Conservation (phyloP, 1,284 basidiomycete species). For the Leucoagaricus sp. region DNA sequence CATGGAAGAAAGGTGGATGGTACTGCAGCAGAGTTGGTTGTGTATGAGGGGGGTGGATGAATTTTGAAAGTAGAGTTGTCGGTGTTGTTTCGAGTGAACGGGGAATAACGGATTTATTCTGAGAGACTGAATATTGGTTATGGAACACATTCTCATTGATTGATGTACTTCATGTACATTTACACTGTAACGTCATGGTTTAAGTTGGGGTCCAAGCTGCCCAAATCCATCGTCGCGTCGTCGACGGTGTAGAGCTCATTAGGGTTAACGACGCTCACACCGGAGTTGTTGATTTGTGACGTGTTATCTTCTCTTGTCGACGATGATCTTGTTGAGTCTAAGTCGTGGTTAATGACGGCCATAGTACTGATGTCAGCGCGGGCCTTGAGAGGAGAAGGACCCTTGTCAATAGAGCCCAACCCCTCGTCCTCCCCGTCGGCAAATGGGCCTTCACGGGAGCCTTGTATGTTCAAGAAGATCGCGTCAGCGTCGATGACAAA, state of each 20-base stretch:
- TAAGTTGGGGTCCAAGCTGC: slow-evolving; percentile 60
- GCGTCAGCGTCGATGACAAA: slow-evolving; percentile 35
- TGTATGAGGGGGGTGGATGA: slow-evolving; percentile 52
- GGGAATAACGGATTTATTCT: slow-evolving; percentile 28
- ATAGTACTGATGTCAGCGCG: background rate
- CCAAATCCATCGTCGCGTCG: slow-evolving; percentile 41
- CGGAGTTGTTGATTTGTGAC: slow-evolving; percentile 9
- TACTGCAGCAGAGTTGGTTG: slow-evolving; percentile 52
- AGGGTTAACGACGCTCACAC: slow-evolving; percentile 2
- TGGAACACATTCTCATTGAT: too few relatives aligned
- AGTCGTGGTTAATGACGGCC: background rate
- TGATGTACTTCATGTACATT: too few relatives aligned
- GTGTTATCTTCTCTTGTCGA: background rate
- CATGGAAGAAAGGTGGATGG: slow-evolving; percentile 4
- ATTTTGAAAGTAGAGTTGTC: slow-evolving; percentile 51
- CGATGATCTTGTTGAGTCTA: background rate
- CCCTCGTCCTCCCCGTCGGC: slow-evolving; percentile 9
- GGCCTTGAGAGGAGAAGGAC: background rate
- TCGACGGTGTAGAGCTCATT: slow-evolving; percentile 7
- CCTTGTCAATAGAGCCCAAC: background rate
- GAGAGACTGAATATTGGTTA: too few relatives aligned
- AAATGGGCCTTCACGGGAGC: too few relatives aligned
- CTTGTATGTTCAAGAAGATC: slow-evolving; percentile 5
- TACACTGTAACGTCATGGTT: slow-evolving; percentile 34
- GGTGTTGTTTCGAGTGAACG: slow-evolving; percentile 43